Evolutionary conservation across 108 stramenopile genomes (phyloP).

Genomic region (Stephanodiscus triporus): DNA sequence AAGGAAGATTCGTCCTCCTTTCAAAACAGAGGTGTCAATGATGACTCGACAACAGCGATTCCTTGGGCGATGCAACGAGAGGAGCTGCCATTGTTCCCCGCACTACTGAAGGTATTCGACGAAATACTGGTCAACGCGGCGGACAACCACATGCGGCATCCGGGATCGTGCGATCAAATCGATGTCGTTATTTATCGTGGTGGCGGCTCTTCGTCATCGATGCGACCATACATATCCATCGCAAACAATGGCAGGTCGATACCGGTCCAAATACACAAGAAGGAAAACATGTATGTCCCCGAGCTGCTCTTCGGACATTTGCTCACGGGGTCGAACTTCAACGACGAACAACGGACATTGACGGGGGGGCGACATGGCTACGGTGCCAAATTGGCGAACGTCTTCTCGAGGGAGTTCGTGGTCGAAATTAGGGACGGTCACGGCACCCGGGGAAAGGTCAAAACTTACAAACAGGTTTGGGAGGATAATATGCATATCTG

Average conservation of each 20-base stretch:
- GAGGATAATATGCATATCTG: constrained; percentile 74
- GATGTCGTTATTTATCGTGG: constrained; percentile 78
- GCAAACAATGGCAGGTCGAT: constrained; percentile 83
- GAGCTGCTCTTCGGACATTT: constrained; percentile 99
- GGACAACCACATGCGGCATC: constrained; percentile 88
- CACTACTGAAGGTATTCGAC: constrained; percentile 89
- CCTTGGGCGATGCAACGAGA: constrained; percentile 36
- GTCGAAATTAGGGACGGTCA: constrained; percentile 75
- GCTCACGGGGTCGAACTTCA: constrained; percentile 97
- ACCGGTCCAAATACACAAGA: constrained; percentile 60
- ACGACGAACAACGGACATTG: constrained; percentile 92
- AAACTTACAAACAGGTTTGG: constrained; percentile 71
- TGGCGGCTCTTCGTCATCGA: constrained; percentile 31
- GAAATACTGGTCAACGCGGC: constrained; percentile 96
- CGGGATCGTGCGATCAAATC: constrained; percentile 61
- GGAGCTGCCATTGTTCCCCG: constrained; percentile 47
- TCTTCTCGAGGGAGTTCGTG: constrained; percentile 76
- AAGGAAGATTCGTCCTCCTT: constrained; percentile 50
- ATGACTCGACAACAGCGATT: not conserved
- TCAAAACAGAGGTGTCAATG: not conserved
- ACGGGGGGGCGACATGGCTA: constrained; percentile 93
- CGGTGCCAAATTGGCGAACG: constrained; percentile 91
- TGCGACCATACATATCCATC: constrained; percentile 69
- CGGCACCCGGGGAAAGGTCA: constrained; percentile 28
- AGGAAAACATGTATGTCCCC: constrained; percentile 86